Evolutionary conservation across 257 asterid genomes (phyloP).

Genomic region (Nicotiana paniculata): DNA sequence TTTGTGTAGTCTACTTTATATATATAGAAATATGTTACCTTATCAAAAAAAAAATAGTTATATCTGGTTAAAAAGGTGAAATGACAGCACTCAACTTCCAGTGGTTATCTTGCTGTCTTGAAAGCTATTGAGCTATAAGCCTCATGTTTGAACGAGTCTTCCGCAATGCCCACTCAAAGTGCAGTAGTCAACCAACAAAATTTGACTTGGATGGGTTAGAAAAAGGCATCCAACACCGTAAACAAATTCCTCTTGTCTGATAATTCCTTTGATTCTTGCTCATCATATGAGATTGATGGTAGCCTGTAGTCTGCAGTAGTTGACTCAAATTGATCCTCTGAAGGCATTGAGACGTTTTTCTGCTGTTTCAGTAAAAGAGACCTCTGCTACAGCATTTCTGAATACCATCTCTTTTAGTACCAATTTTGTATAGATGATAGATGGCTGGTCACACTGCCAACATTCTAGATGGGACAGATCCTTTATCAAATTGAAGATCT

Average conservation of each 20-base stretch:
- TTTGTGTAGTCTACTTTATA: neutral
- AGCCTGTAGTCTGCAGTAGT: neutral
- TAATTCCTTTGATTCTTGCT: neutral
- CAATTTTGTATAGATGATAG: neutral
- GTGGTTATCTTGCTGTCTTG: neutral
- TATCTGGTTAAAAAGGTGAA: neutral
- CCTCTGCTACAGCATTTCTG: neutral
- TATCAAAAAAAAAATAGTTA: neutral
- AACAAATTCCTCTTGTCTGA: neutral
- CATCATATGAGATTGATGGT: neutral
- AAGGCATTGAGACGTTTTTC: neutral
- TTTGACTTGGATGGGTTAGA: constrained; percentile 1
- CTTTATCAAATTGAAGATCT: neutral
- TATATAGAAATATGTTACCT: neutral
- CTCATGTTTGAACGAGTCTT: neutral
- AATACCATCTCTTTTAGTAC: neutral
- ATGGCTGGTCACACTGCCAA: constrained; percentile 1
- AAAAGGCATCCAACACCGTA: neutral
- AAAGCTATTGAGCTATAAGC: neutral
- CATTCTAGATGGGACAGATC: neutral
- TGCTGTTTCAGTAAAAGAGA: neutral
- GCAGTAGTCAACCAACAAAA: neutral
- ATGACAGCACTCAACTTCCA: neutral
- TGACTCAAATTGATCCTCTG: neutral
- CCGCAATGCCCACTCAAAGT: neutral